Evolutionary conservation across 2,329 filamentous ascomycete genomes (phyloP).

Genomic region (Blumeria hordei): DNA sequence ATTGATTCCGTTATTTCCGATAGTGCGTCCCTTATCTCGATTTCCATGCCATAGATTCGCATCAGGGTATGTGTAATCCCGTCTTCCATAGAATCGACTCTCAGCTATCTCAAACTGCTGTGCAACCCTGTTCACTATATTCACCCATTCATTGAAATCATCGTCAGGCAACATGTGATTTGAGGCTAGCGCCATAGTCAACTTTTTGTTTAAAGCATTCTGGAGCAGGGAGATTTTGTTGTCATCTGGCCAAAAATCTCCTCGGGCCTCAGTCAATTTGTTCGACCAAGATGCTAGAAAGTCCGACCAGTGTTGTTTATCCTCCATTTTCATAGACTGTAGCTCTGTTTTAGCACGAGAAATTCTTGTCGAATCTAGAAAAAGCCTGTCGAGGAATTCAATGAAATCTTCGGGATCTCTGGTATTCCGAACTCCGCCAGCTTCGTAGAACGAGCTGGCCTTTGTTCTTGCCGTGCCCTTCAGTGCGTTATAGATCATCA

Average conservation of each 20-base stretch:
- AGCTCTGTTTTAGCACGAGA: neutral
- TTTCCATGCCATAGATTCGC: too few relatives aligned
- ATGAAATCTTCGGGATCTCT: neutral
- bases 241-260: neutral
- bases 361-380: neutral
- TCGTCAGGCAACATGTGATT: neutral
- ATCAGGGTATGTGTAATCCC: too few relatives aligned
- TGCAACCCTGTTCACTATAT: neutral
- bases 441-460: neutral
- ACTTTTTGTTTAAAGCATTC: neutral
- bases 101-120: neutral
- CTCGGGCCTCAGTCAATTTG: neutral
- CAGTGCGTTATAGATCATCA: neutral
- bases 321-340: neutral
- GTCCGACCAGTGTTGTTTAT: neutral
- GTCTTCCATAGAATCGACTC: too few relatives aligned
- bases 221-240: neutral
- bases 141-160: neutral
- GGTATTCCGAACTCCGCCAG: neutral
- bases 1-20: too few relatives aligned
- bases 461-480: neutral
- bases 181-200: neutral
- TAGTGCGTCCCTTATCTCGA: too few relatives aligned
- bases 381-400: neutral
- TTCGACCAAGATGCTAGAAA: neutral